phyloP scores from a whole-genome alignment of 2,329 filamentous ascomycete genomes.

The Arthroderma sp. region DNA sequence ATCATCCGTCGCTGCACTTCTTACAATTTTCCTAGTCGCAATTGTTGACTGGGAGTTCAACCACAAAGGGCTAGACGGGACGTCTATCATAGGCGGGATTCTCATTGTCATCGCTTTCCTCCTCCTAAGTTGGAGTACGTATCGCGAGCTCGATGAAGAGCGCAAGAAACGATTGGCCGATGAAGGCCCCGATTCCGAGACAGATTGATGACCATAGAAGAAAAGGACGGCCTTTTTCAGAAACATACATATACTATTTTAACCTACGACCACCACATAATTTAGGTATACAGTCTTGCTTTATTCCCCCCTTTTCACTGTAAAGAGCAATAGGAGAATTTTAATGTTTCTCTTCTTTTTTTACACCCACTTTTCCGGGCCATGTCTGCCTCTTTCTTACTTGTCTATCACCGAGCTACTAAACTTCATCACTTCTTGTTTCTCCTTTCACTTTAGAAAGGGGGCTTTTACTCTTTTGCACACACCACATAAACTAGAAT shows the following conservation, averaged over 20 bases:
- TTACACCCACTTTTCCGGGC: not conserved
- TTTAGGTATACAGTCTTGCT: too few relatives aligned
- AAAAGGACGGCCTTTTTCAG: not conserved
- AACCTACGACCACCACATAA: too few relatives aligned
- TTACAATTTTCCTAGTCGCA: slow-evolving; percentile 95
- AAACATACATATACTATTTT: too few relatives aligned
- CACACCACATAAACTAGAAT: too few relatives aligned
- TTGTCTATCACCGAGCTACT: too few relatives aligned
- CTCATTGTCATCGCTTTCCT: slow-evolving; percentile 80
- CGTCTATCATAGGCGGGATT: slow-evolving; percentile 67
- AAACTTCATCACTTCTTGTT: too few relatives aligned
- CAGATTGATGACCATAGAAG: slow-evolving; percentile 22
- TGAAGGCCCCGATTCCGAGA: slow-evolving; percentile 30
- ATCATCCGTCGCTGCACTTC: slow-evolving; percentile 76
- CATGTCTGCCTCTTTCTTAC: too few relatives aligned
- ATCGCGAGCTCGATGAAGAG: slow-evolving; percentile 82
- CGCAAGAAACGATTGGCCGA: slow-evolving; percentile 43
- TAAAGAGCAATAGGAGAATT: not conserved
- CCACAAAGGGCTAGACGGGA: slow-evolving; percentile 58
- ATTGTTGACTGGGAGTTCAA: slow-evolving; percentile 80
- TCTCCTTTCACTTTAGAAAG: too few relatives aligned
- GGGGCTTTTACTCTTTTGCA: too few relatives aligned
- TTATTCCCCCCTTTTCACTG: not conserved
- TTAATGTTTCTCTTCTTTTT: not conserved
- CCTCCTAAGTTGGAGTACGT: slow-evolving; percentile 83